Evolutionary conservation across 1,139 yeast genomes (phyloP).

Genomic region (Torulaspora pretoriensis): DNA sequence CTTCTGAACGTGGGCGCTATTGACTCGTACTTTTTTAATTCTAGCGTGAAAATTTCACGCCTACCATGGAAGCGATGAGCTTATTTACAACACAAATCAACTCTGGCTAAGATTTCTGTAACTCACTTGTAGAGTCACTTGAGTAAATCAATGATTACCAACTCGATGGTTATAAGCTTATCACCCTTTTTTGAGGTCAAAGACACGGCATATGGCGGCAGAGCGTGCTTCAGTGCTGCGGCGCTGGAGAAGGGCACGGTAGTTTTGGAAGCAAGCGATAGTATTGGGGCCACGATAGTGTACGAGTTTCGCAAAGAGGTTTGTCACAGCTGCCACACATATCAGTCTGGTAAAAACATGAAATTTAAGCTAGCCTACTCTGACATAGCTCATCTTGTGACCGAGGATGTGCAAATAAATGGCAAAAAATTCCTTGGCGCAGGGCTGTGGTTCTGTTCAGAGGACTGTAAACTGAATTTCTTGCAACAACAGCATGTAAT

Average conservation of each 20-base stretch:
- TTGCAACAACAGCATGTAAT: constrained; percentile 27
- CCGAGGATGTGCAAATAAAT: background rate
- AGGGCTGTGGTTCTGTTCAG: constrained; percentile 54
- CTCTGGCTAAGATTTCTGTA: background rate
- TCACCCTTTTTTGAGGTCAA: constrained; percentile 38
- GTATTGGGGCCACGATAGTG: constrained; percentile 48
- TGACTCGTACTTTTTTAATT: background rate
- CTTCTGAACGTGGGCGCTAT: background rate
- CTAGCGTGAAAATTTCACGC: constrained; percentile 3
- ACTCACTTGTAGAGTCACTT: background rate
- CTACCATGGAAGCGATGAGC: background rate
- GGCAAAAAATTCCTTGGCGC: constrained; percentile 38
- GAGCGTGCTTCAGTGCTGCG: constrained; percentile 56
- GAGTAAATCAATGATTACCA: background rate
- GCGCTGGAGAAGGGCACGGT: constrained; percentile 43
- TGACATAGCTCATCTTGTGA: constrained; percentile 10
- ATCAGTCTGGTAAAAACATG: constrained; percentile 48
- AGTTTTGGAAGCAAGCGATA: constrained; percentile 42
- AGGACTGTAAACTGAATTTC: constrained; percentile 43
- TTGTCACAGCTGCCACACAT: constrained; percentile 53
- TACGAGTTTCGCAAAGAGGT: constrained; percentile 63
- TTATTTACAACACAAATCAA: background rate
- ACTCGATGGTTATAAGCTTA: constrained; percentile 1
- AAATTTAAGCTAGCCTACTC: constrained; percentile 37
- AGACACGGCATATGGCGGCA: constrained; percentile 53